A percentile compares a stretch with the other conserved stretches of the same genome.
Evolutionary conservation across 441 rosid genomes (phyloP).

Genomic region (Daphne laureola): DNA sequence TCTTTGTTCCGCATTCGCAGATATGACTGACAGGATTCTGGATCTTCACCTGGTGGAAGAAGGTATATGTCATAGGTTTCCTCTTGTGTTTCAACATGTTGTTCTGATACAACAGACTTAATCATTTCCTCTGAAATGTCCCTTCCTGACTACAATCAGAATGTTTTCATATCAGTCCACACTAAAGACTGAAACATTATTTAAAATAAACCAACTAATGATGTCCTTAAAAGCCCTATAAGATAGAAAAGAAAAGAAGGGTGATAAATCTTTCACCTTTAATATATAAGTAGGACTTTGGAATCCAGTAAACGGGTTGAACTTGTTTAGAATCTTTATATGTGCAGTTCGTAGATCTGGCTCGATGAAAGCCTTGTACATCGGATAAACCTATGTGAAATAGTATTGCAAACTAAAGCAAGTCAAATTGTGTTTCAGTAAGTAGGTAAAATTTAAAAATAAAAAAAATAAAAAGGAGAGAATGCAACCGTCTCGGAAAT

Average conservation of each 20-base stretch:
- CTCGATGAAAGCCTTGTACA: slow-evolving; percentile 99
- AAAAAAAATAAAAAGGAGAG: not conserved
- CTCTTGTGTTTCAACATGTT: slow-evolving; percentile 62
- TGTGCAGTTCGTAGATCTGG: slow-evolving; percentile 99
- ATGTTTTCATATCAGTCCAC: slow-evolving; percentile 9
- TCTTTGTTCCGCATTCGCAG: slow-evolving; percentile 97
- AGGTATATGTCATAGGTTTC: slow-evolving; percentile 95
- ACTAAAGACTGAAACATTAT: not conserved
- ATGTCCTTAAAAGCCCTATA: slow-evolving; percentile 6
- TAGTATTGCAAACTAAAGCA: not conserved
- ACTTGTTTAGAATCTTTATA: slow-evolving; percentile 80
- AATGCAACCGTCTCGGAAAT: slow-evolving; percentile 89
- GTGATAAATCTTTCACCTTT: slow-evolving; percentile 43
- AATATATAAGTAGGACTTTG: slow-evolving; percentile 93
- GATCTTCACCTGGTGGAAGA: slow-evolving; percentile 99
- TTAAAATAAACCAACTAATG: slow-evolving; percentile 4
- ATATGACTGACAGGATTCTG: slow-evolving; percentile 93
- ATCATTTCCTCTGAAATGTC: slow-evolving; percentile 58
- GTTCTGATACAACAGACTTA: slow-evolving; percentile 59
- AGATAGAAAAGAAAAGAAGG: slow-evolving; percentile 1
- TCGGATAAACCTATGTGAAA: slow-evolving; percentile 81
- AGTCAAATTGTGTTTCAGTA: no score
- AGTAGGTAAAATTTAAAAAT: not conserved
- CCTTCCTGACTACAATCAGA: slow-evolving; percentile 60
- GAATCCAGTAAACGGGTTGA: slow-evolving; percentile 94